phyloP scores from a whole-genome alignment of 208 protist genomes.

The Strigomonas culicis region DNA sequence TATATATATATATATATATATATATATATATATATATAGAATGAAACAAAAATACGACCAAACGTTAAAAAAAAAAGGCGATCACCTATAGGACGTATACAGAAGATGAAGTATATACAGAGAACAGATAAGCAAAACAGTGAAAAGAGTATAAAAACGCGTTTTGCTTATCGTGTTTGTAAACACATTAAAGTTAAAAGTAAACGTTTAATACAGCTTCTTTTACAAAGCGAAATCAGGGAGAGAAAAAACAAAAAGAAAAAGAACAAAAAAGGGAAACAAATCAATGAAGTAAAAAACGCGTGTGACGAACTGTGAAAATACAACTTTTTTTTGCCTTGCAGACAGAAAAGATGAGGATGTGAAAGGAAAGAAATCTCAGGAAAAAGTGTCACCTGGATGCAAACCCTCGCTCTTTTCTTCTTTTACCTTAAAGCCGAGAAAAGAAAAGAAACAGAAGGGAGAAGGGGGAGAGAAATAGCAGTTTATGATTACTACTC shows the following conservation, averaged over 20 bases:
- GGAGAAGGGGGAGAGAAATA: background rate
- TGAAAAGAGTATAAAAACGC: background rate
- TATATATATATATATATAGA: background rate
- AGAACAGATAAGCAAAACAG: constrained; percentile 2
- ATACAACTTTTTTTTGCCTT: background rate
- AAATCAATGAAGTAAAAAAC: constrained; percentile 4
- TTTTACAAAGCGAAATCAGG: background rate
- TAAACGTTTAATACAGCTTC: background rate
- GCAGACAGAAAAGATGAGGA: constrained; percentile 5
- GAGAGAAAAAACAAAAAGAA: constrained; percentile 8
- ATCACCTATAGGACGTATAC: background rate
- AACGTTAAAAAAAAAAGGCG: background rate
- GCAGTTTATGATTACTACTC: background rate
- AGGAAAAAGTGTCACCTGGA: constrained; percentile 5
- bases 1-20: constrained; percentile 1
- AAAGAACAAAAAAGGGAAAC: constrained; percentile 7
- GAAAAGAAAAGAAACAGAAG: background rate
- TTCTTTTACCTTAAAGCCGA: background rate
- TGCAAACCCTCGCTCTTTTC: background rate
- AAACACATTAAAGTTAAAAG: background rate
- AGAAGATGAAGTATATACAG: background rate
- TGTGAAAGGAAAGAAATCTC: constrained; percentile 1
- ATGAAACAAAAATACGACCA: background rate
- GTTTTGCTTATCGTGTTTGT: background rate
- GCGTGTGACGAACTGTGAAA: background rate